Conservation (phyloP, 768 basidiomycete species). For the Infundibulicybe gibba region DNA sequence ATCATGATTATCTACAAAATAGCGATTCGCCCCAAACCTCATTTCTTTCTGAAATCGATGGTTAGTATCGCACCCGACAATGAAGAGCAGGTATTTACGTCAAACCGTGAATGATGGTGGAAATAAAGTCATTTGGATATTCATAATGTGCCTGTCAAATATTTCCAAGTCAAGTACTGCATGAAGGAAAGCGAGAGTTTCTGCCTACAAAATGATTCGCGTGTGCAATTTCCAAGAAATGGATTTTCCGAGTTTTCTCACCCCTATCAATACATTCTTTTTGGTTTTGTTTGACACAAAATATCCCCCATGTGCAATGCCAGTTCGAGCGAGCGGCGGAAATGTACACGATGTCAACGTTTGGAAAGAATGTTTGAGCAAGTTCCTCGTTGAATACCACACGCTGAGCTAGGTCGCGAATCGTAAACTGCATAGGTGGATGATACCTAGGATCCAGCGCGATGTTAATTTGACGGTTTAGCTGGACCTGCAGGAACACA, state of each 20-base stretch:
- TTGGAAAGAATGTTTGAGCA: constrained; percentile 15
- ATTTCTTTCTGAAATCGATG: no score
- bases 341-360: constrained; percentile 16
- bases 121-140: no score
- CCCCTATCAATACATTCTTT: constrained; percentile 13
- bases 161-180: background rate
- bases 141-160: background rate
- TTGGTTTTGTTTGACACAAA: constrained; percentile 12
- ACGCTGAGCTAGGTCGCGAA: constrained; percentile 12
- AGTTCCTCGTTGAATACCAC: constrained; percentile 16
- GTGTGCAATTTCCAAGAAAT: constrained; percentile 17
- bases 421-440: constrained; percentile 15
- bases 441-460: constrained; percentile 10
- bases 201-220: constrained; percentile 33
- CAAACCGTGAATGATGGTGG: no score
- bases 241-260: constrained; percentile 14
- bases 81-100: no score
- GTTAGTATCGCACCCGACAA: no score
- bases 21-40: no score
- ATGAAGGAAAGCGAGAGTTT: background rate
- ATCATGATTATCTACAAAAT: no score
- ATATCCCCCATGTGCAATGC: constrained; percentile 18
- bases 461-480: background rate
- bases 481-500: constrained; percentile 5
- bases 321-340: constrained; percentile 16